phyloP scores from a whole-genome alignment of 2,329 filamentous ascomycete species.

The Mycocentrospora acerina region DNA sequence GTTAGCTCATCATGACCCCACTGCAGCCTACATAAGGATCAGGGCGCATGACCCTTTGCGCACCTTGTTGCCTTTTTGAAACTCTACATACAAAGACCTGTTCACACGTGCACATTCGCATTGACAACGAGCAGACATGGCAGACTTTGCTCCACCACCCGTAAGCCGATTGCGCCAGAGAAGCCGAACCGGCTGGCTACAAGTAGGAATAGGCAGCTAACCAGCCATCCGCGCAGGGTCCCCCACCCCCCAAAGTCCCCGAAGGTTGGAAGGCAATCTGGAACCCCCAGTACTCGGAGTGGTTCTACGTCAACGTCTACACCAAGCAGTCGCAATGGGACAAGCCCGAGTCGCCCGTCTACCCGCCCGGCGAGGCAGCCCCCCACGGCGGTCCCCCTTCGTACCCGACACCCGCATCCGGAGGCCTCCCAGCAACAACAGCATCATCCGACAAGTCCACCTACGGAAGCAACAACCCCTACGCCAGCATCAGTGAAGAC shows the following conservation, averaged over 20 bases:
- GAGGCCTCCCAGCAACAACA: slow-evolving; percentile 27
- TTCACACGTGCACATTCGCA: too few relatives aligned
- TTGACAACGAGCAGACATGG: slow-evolving; percentile 31
- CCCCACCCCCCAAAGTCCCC: slow-evolving; percentile 63
- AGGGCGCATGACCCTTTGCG: too few relatives aligned
- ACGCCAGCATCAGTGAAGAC: slow-evolving; percentile 62
- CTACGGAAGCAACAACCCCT: slow-evolving; percentile 68
- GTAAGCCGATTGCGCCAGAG: slow-evolving; percentile 20
- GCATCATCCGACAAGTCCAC: slow-evolving; percentile 47
- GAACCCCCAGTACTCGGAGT: slow-evolving; percentile 86
- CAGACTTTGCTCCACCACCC: slow-evolving; percentile 39
- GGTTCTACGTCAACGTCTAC: slow-evolving; percentile 88
- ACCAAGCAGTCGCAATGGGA: slow-evolving; percentile 94
- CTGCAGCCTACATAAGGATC: background rate
- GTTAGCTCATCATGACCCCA: slow-evolving; percentile 14
- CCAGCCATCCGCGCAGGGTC: slow-evolving; percentile 45
- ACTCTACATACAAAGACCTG: background rate
- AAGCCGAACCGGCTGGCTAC: slow-evolving; percentile 8
- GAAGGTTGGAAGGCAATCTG: slow-evolving; percentile 84
- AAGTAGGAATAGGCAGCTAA: too few relatives aligned
- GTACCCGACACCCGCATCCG: slow-evolving; percentile 55
- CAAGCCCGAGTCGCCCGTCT: slow-evolving; percentile 69
- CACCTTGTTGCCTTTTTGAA: background rate
- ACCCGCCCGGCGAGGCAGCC: slow-evolving; percentile 49
- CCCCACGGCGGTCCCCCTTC: slow-evolving; percentile 67